Conservation (phyloP, 768 basidiomycete species). For the Pseudohyphozyma bogoriensis region DNA sequence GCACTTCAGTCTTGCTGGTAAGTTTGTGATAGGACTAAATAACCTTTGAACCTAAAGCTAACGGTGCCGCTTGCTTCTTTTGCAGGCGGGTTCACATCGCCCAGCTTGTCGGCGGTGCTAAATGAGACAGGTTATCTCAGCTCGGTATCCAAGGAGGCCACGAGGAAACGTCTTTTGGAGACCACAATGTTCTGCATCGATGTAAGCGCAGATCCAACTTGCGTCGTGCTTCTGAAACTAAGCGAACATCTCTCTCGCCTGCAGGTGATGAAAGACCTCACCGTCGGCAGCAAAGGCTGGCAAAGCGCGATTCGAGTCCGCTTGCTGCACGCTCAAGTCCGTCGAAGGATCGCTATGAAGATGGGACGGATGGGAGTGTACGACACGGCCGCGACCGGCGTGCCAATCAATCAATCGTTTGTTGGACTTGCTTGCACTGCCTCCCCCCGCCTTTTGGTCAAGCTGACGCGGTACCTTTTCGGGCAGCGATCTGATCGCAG, state of each 20-base stretch:
- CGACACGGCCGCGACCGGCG: constrained; percentile 30
- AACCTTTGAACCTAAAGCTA: background rate
- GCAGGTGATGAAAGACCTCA: constrained; percentile 35
- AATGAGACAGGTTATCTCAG: constrained; percentile 37
- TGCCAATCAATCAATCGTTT: constrained; percentile 38
- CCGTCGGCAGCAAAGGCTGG: constrained; percentile 35
- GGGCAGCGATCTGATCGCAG: constrained; percentile 34
- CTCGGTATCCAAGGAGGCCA: constrained; percentile 21
- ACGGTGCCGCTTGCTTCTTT: background rate
- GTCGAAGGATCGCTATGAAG: constrained; percentile 27
- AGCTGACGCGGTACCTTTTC: background rate
- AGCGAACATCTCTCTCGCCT: background rate
- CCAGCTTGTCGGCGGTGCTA: constrained; percentile 32
- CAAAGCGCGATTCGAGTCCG: constrained; percentile 35
- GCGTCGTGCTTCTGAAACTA: background rate
- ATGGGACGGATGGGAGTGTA: constrained; percentile 33
- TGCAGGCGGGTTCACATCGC: constrained; percentile 33
- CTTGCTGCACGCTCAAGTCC: constrained; percentile 36
- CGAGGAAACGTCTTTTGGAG: constrained; percentile 32
- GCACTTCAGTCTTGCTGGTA: constrained; percentile 35
- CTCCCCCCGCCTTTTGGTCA: no score
- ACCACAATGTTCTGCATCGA: constrained; percentile 35
- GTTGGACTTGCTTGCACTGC: no score
- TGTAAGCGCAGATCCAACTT: constrained; percentile 1
- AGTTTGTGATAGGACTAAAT: background rate